These are phyloP conservation scores for Solanum tacnaense DNA, from an alignment of 257 asterid genomes.

Conservation along the genomic window DNA sequence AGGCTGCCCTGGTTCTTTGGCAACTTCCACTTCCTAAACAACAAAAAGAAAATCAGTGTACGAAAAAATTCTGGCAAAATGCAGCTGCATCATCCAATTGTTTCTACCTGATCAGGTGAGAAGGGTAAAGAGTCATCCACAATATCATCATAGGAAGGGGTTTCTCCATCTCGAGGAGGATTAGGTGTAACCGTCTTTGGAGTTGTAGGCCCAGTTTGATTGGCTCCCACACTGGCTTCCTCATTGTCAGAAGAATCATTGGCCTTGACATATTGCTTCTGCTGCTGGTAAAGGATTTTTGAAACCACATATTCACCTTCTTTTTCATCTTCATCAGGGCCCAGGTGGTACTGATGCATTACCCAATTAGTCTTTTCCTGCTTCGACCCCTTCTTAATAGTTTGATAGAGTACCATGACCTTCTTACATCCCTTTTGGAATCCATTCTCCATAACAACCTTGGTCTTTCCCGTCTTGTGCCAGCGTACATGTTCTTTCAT, in stretches of 20 bases:
- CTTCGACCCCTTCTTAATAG: conserved; percentile 40
- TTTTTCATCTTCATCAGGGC: conserved; percentile 52
- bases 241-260: conserved; percentile 19
- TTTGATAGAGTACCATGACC: conserved; percentile 73
- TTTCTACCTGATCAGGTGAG: conserved; percentile 37
- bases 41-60: neutral
- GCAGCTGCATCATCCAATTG: conserved; percentile 1
- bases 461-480: conserved; percentile 93
- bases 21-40: conserved; percentile 32
- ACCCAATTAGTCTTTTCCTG: conserved; percentile 72
- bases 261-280: conserved; percentile 27
- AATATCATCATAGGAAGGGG: conserved; percentile 36
- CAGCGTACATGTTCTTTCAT: conserved; percentile 43
- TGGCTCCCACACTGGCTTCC: conserved; percentile 28
- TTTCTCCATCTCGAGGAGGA: conserved; percentile 45
- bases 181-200: conserved; percentile 52
- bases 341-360: conserved; percentile 94
- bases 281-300: conserved; percentile 58
- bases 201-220: conserved; percentile 49
- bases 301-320: conserved; percentile 72
- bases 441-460: conserved; percentile 45
- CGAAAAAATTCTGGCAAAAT: neutral
- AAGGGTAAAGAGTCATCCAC: conserved; percentile 9
- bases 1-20: conserved; percentile 11
- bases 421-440: conserved; percentile 68